Base-by-base conservation (phyloP, 352 stramenopile species). In the Globisporangium iwayamae region DNA sequence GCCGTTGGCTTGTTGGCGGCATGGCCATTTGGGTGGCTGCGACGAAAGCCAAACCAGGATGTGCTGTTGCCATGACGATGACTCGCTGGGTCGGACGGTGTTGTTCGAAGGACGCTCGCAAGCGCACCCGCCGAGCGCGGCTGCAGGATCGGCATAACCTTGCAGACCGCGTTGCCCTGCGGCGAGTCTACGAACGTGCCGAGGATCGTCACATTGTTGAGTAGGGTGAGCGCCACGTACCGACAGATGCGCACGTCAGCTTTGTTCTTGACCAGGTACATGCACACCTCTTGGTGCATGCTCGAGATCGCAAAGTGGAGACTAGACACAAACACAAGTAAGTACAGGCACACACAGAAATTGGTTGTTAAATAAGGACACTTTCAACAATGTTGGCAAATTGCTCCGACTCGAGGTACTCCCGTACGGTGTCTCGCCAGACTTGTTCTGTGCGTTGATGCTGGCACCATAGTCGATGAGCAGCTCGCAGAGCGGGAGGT, bases 291-390 rank as follows among this genome's bases (percentile, higher is more conserved):
- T 32, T 81, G 66, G 38, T 88, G 83, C 66, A 79, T 81, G 41
- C 85, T 93, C 25, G 85, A 90, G 43, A 92, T 91, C 10, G 85
- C 85, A 69, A 91, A 93, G 56, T 93, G 85, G 7, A 93, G 69
- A 2, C 84, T 93, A 57, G 22, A 60, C 14, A 55, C 20, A 48
- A 48, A 48, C 11, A 32, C 32, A 32, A 20, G 16, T n/a, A 46
- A n/a, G 39, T 20, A 46, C 39, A 46, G 1, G 22, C 22, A 46
- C n/a, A 46, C 5, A 3, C 13, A 46, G 13, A 46, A n/a, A 18
- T 46, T n/a, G 39, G 39, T n/a, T 45, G 39, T 45, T 46, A 46
- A 46, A n/a, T n/a, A 46, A 46, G 39, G 11, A 46, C 39, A 46
- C 41, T 5, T 18, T 9, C 41, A 47, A 46, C 41, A 46, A 9